Evolutionary conservation across 306 rosid species (phyloP).

Genomic region (Rubus parviflorus): DNA sequence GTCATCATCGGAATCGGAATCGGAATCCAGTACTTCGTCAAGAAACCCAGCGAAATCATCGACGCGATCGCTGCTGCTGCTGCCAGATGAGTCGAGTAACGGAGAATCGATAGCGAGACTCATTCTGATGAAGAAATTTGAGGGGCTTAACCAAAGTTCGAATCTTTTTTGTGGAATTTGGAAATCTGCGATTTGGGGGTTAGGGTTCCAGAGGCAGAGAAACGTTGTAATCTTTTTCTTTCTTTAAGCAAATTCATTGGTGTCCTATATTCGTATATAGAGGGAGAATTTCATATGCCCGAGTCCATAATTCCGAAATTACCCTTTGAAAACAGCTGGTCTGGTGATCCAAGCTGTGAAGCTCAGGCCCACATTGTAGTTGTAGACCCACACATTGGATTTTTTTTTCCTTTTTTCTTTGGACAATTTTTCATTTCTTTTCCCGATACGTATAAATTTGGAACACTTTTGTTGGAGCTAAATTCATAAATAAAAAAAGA

Average conservation of each 20-base stretch:
- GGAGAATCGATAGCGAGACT: constrained; percentile 13
- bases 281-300: not conserved
- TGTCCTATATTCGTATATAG: not conserved
- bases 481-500: too few species aligned
- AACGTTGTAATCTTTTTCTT: not conserved
- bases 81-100: not conserved
- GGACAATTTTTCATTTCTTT: too few species aligned
- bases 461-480: too few species aligned
- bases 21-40: constrained; percentile 1
- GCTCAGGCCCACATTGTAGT: too few species aligned
- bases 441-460: too few species aligned
- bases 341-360: not conserved
- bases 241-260: not conserved
- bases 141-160: not conserved
- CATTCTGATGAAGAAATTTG: not conserved
- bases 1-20: not conserved
- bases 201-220: not conserved
- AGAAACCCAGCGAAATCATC: constrained; percentile 15
- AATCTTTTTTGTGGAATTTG: not conserved
- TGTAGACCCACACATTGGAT: too few species aligned
- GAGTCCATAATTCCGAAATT: not conserved
- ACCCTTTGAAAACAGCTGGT: not conserved
- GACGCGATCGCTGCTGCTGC: not conserved
- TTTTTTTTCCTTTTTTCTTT: too few species aligned
- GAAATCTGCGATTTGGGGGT: constrained; percentile 7